phyloP scores from a whole-genome alignment of 768 basidiomycete genomes.

The Boletus eberwhitei region DNA sequence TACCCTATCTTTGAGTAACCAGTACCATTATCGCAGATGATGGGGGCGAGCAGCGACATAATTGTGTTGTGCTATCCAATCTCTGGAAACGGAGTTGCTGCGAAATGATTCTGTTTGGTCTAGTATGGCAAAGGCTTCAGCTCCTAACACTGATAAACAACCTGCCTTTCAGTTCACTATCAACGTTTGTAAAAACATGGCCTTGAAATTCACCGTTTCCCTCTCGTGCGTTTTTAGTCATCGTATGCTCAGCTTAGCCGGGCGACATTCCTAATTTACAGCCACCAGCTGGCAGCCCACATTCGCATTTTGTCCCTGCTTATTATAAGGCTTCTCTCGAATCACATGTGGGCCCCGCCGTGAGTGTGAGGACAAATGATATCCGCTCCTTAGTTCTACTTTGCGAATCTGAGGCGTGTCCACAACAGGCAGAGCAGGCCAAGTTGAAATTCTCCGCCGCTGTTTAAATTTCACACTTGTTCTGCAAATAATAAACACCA shows the following conservation, averaged over 20 bases:
- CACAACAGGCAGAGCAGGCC: background rate
- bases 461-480: background rate
- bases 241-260: background rate
- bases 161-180: background rate
- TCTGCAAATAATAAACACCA: background rate
- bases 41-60: conserved; percentile 88
- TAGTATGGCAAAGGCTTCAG: conserved; percentile 22
- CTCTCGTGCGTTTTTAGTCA: background rate
- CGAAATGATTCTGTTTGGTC: conserved; percentile 21
- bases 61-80: conserved; percentile 13
- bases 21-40: conserved; percentile 98
- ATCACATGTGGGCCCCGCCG: background rate
- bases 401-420: background rate
- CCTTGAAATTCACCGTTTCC: background rate
- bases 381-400: background rate
- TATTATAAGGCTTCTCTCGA: background rate
- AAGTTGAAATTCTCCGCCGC: conserved; percentile 4
- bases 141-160: conserved; percentile 27
- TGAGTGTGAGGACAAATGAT: background rate
- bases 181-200: background rate
- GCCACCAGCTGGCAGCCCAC: background rate
- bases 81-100: conserved; percentile 11
- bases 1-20: conserved; percentile 98
- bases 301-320: background rate
- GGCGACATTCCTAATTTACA: background rate